phyloP scores from a whole-genome alignment of 2,329 filamentous ascomycete genomes.

The Sordariomycetes sp. region DNA sequence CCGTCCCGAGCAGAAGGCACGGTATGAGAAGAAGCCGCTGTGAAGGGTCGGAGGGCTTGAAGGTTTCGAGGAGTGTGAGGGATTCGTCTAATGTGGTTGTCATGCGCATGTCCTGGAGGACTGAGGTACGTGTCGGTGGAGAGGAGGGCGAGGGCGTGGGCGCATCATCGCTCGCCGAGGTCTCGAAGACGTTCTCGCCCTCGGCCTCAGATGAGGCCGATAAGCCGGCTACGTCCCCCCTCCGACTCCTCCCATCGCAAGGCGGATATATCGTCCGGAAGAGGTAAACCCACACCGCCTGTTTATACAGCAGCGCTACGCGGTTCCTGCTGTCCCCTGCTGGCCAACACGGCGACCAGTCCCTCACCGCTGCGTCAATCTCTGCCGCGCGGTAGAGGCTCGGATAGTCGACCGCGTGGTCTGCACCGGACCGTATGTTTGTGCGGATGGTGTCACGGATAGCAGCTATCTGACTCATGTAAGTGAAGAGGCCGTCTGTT shows the following conservation, averaged over 20 bases:
- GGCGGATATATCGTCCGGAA: slow-evolving; percentile 49
- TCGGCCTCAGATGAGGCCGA: slow-evolving; percentile 18
- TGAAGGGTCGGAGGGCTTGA: slow-evolving; percentile 42
- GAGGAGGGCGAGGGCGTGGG: slow-evolving; percentile 11
- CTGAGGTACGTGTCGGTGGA: slow-evolving; percentile 28
- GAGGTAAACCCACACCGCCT: slow-evolving; percentile 54
- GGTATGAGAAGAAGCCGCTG: slow-evolving; percentile 48
- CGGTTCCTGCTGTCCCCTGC: slow-evolving; percentile 41
- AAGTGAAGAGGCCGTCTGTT: slow-evolving; percentile 66
- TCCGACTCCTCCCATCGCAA: background rate
- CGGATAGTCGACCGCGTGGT: slow-evolving; percentile 60
- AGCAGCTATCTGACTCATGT: slow-evolving; percentile 66
- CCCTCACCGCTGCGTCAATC: slow-evolving; percentile 61
- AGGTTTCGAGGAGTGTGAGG: slow-evolving; percentile 36
- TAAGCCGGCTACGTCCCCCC: background rate
- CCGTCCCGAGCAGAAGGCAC: slow-evolving; percentile 46
- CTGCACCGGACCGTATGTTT: slow-evolving; percentile 46
- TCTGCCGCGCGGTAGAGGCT: slow-evolving; percentile 59
- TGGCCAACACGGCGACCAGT: slow-evolving; percentile 57
- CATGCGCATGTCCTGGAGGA: slow-evolving; percentile 34
- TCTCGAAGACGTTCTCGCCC: too few relatives aligned
- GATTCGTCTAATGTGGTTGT: slow-evolving; percentile 43
- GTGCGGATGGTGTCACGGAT: slow-evolving; percentile 62
- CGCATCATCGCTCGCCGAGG: slow-evolving; percentile 16
- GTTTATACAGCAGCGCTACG: slow-evolving; percentile 46